These are phyloP conservation scores for Cytospora leucostoma DNA, from an alignment of 2,329 filamentous ascomycete genomes.

Conservation along the genomic window DNA sequence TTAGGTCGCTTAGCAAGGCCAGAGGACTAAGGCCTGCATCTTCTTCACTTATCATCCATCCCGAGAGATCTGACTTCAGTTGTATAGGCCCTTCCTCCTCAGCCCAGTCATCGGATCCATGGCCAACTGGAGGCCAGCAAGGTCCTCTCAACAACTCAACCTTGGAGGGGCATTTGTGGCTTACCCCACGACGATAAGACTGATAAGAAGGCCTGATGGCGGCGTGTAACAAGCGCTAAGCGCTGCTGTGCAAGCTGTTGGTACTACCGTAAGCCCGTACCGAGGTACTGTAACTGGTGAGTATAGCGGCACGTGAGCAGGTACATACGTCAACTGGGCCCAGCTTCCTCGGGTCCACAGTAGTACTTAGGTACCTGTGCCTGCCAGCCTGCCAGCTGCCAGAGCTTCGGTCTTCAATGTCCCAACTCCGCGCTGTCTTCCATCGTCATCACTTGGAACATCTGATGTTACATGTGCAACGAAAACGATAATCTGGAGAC, in stretches of 20 bases:
- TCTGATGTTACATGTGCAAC: not conserved
- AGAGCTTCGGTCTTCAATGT: not conserved
- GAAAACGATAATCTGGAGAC: not conserved
- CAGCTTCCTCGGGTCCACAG: too few relatives aligned
- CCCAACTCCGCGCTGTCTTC: not conserved
- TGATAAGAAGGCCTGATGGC: slow-evolving; percentile 4
- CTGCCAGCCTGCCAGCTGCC: not conserved
- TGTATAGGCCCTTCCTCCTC: not conserved
- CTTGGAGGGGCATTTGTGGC: slow-evolving; percentile 16
- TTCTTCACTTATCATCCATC: not conserved
- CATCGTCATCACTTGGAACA: not conserved
- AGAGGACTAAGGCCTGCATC: not conserved
- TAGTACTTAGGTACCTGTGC: not conserved
- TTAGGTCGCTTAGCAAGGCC: not conserved
- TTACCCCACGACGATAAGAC: slow-evolving; percentile 4
- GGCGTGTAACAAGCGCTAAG: slow-evolving; percentile 18
- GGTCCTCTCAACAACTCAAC: not conserved
- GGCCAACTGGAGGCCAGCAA: not conserved
- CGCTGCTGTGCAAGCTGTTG: not conserved
- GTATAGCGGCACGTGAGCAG: not conserved
- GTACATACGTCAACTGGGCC: too few relatives aligned
- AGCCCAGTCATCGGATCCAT: not conserved
- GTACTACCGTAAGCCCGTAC: too few relatives aligned
- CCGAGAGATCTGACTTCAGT: not conserved
- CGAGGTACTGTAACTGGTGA: not conserved